Base-by-base conservation (phyloP, 768 basidiomycete species). In the Lanmaoa pseudosensibilis region DNA sequence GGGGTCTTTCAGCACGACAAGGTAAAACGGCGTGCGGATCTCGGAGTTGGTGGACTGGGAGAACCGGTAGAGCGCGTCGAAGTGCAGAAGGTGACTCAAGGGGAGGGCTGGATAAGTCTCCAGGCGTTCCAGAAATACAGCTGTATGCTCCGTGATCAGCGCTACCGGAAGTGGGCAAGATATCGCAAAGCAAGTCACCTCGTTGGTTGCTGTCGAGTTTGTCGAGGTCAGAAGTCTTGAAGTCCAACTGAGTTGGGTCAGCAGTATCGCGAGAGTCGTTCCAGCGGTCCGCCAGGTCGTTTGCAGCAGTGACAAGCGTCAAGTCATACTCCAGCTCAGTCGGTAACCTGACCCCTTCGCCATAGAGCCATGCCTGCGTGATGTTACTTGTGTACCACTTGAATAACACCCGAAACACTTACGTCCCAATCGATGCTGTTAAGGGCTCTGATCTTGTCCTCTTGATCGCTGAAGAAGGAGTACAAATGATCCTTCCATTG, bases 401-500 rank as follows among this genome's bases (percentile, higher is more conserved):
- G 32, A 3, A 25, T 0, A 13, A 43, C 7, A 23, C 13, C 1
- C 19, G 2, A 40, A 32, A 37, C 7, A 67, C 80, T 61, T 55
- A 84, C 84, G 57, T 84, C 69, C 83, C 83, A 86, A 54, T 85
- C 75, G 45, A 86, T 73, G 45, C 69, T 72, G 59, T 83, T 69
- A n/a, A 86, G 72, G 7, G 73, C 74, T 45, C 74, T 73, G 54
- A 82, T 67, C 65, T 81, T 79, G 59, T 78, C 76, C 48, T 74
- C 62, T 51, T 77, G 65, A 40, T 67, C 68, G 49, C 70, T 64
- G 62, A 77, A 86, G 71, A 79, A 86, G 18, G 70, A 65, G 56
- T 81, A 86, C 27, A 86, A 59, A 61, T 86, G 83, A 1, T 74
- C 73, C 63, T 80, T 80, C 84, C 84, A 86, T 56, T 83, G 73